Percentiles rank a stretch among this genome's conserved stretches.
Conservation (phyloP, 257 asterid species). For the Avicennia marina region DNA sequence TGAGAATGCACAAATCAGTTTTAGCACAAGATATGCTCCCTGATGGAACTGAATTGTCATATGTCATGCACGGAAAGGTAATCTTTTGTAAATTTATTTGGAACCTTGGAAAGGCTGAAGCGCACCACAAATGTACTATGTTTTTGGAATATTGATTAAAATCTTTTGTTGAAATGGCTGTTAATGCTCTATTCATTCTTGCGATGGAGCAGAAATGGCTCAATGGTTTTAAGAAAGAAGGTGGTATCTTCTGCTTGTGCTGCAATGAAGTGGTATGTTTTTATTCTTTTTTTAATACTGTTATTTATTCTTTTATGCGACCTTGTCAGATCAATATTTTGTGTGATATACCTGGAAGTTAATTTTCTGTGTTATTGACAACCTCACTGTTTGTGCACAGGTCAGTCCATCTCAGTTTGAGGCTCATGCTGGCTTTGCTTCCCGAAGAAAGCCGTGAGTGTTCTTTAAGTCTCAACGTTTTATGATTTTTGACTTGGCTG, state of each 20-base stretch:
- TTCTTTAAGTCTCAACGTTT: conserved; percentile 14
- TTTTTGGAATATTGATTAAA: background rate
- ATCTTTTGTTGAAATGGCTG: conserved; percentile 3
- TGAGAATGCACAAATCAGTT: conserved; percentile 72
- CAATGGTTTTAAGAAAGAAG: conserved; percentile 57
- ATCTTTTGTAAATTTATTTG: background rate
- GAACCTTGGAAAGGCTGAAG: too few species aligned
- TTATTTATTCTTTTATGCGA: background rate
- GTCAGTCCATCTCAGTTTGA: conserved; percentile 94
- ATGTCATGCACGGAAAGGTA: conserved; percentile 71
- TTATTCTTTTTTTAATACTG: conserved; percentile 19
- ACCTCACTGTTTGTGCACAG: conserved; percentile 34
- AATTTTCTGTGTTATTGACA: conserved; percentile 17
- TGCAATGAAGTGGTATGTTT: conserved; percentile 76
- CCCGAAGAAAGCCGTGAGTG: conserved; percentile 94
- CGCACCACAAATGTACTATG: too few species aligned
- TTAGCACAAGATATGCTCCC: conserved; percentile 53
- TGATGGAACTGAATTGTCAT: conserved; percentile 68
- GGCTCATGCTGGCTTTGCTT: conserved; percentile 88
- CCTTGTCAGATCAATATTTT: background rate
- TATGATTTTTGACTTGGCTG: background rate
- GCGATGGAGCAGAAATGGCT: conserved; percentile 50
- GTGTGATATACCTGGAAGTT: background rate
- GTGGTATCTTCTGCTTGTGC: conserved; percentile 62
- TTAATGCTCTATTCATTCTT: conserved; percentile 18